A percentile compares a stretch with the other conserved stretches of the same genome.
Evolutionary conservation across 108 stramenopile genomes (phyloP).

Genomic region (Hondaea fermentalgiana): DNA sequence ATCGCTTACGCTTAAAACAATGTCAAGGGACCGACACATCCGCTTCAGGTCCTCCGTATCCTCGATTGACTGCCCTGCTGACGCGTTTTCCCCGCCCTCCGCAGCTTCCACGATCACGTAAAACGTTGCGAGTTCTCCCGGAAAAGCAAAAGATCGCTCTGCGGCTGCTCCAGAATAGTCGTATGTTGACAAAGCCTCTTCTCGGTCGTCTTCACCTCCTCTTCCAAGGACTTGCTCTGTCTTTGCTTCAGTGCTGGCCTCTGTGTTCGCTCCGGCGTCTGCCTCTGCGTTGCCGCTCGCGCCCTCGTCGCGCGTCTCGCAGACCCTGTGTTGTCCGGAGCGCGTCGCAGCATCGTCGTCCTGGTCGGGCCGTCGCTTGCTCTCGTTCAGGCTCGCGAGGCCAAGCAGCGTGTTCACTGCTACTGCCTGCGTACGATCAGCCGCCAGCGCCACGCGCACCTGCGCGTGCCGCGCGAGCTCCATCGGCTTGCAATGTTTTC

Average conservation of each 20-base stretch:
- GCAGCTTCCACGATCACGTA: background rate
- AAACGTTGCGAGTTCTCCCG: background rate
- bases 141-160: background rate
- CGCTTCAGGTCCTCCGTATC: background rate
- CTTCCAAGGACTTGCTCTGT: background rate
- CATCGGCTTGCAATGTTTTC: background rate
- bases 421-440: background rate
- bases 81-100: background rate
- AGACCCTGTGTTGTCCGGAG: too few relatives aligned
- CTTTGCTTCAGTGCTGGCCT: background rate
- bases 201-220: background rate
- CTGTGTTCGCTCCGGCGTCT: background rate
- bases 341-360: background rate
- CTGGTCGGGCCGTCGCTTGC: background rate
- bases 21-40: background rate
- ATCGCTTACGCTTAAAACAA: background rate
- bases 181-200: background rate
- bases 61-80: background rate
- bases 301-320: too few relatives aligned
- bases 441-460: background rate
- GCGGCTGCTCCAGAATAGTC: background rate
- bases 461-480: background rate
- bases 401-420: background rate
- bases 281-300: background rate
- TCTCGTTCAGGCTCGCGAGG: background rate